Percentiles rank a stretch among this genome's conserved stretches.
These are phyloP conservation scores for Wickerhamiella brachini DNA, from an alignment of 805 yeast species.

Conservation along the genomic window DNA sequence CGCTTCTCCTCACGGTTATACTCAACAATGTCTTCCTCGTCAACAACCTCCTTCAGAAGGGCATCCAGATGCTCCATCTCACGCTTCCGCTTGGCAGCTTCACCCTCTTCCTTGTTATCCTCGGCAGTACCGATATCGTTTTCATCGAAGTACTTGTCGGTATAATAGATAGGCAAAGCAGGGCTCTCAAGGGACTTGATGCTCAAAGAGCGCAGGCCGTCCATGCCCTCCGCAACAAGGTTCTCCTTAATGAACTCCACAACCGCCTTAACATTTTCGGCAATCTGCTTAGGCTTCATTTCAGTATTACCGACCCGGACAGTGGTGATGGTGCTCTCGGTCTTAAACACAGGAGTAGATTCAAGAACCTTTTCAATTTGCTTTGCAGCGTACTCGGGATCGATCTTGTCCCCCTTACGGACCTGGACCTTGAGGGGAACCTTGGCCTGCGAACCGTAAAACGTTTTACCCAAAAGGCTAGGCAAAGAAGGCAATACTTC, in stretches of 20 bases:
- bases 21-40: constrained; percentile 51
- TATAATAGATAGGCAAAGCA: constrained; percentile 66
- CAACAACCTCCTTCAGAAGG: constrained; percentile 73
- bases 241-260: constrained; percentile 30
- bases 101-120: constrained; percentile 24
- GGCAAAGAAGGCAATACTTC: constrained; percentile 70
- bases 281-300: constrained; percentile 35
- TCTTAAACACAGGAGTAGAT: constrained; percentile 49
- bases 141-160: constrained; percentile 38
- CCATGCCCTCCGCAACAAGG: constrained; percentile 20
- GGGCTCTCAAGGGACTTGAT: constrained; percentile 65
- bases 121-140: constrained; percentile 34
- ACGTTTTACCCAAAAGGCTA: constrained; percentile 65
- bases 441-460: constrained; percentile 56
- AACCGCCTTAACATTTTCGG: constrained; percentile 47
- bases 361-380: constrained; percentile 45
- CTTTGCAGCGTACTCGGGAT: constrained; percentile 39
- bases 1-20: constrained; percentile 41
- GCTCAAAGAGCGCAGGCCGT: constrained; percentile 32
- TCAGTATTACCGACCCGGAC: constrained; percentile 50
- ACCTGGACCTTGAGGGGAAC: constrained; percentile 40
- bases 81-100: constrained; percentile 18
- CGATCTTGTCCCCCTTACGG: constrained; percentile 25
- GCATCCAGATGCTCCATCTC: constrained; percentile 39
- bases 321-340: constrained; percentile 57